Evolutionary conservation across 345 rosid genomes (phyloP).

Genomic region (Cardiospermum halicacabum): DNA sequence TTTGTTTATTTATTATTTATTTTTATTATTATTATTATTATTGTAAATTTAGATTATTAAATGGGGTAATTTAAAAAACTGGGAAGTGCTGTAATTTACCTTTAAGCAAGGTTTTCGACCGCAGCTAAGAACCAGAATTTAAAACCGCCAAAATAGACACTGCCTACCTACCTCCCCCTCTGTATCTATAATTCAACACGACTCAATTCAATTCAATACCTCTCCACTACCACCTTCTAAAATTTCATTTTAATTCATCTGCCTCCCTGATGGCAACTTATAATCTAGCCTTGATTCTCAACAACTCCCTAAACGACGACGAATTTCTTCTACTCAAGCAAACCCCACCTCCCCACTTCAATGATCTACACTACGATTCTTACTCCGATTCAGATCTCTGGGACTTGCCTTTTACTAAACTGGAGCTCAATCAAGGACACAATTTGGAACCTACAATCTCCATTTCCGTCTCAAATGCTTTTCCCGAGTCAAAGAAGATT

Average conservation of each 20-base stretch:
- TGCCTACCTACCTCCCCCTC: not conserved
- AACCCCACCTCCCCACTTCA: slow-evolving; percentile 52
- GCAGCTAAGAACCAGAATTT: not conserved
- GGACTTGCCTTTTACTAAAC: slow-evolving; percentile 67
- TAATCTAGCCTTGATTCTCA: slow-evolving; percentile 53
- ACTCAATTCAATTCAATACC: not conserved
- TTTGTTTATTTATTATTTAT: no score
- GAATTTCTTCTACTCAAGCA: slow-evolving; percentile 57
- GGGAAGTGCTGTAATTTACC: no score
- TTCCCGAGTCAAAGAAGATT: slow-evolving; percentile 24
- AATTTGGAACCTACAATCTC: slow-evolving; percentile 14
- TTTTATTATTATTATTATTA: no score
- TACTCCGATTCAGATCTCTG: slow-evolving; percentile 70
- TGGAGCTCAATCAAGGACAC: slow-evolving; percentile 24
- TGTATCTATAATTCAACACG: not conserved
- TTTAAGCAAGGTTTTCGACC: no score
- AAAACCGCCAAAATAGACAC: not conserved
- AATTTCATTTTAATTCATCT: not conserved
- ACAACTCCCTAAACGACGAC: slow-evolving; percentile 24
- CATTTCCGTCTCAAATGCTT: slow-evolving; percentile 28
- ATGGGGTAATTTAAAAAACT: no score
- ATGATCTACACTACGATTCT: slow-evolving; percentile 60
- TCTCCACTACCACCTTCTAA: not conserved
- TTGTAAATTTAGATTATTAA: no score
- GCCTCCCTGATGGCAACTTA: slow-evolving; percentile 31